Percentiles rank a stretch among this genome's conserved stretches.
Evolutionary conservation across 108 stramenopile genomes (phyloP).

Genomic region (Tribonema minus): DNA sequence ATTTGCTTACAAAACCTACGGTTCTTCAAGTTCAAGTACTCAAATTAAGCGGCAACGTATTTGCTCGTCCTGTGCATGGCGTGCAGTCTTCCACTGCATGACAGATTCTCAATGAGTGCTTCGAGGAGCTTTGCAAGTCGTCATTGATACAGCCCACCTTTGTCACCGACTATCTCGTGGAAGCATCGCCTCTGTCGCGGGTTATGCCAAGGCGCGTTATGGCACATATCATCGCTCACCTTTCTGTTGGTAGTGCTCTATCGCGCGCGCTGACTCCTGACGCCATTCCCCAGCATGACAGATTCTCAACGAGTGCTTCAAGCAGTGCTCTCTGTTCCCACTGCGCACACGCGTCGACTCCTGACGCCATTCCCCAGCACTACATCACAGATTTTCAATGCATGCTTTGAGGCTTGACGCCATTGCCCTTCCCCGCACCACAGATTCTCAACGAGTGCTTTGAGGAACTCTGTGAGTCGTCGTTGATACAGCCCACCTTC

Average conservation of each 20-base stretch:
- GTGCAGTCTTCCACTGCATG: conserved; percentile 64
- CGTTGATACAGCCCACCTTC: conserved; percentile 93
- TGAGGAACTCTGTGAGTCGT: conserved; percentile 90
- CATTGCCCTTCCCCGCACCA: too few species aligned
- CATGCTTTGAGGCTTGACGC: conserved; percentile 91
- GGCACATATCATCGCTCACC: too few species aligned
- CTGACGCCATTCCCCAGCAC: too few species aligned
- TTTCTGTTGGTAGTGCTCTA: too few species aligned
- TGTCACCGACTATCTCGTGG: conserved; percentile 92
- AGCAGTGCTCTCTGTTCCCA: conserved; percentile 85
- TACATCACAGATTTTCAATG: conserved; percentile 76
- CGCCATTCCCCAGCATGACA: too few species aligned
- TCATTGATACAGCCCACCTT: conserved; percentile 94
- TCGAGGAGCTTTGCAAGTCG: conserved; percentile 92
- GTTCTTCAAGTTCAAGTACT: too few species aligned
- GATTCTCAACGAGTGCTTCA: conserved; percentile 87
- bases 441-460: conserved; percentile 88
- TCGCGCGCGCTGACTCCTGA: too few species aligned
- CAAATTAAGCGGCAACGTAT: too few species aligned
- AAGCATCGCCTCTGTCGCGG: conserved; percentile 93
- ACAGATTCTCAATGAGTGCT: conserved; percentile 59
- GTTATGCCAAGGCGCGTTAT: too few species aligned
- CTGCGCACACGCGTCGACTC: too few species aligned
- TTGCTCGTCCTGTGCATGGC: too few species aligned
- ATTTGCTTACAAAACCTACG: too few species aligned